These are phyloP conservation scores for Haberlea rhodopensis DNA, from an alignment of 257 asterid genomes.

Conservation along the genomic window DNA sequence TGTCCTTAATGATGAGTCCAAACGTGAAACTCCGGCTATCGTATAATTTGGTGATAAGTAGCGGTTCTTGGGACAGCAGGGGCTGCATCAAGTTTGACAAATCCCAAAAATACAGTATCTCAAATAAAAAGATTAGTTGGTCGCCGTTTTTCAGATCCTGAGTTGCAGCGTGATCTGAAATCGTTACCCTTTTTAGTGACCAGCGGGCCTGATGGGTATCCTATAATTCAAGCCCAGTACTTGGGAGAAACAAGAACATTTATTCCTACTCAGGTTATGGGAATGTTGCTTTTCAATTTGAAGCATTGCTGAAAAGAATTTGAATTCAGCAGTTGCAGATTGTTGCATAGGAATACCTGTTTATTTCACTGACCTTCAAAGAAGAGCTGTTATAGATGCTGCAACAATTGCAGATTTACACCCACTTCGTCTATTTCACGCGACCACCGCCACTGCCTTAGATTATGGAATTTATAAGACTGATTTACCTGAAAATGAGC, in stretches of 20 bases:
- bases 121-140: conserved; percentile 88
- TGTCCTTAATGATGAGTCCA: conserved; percentile 90
- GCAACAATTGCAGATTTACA: conserved; percentile 91
- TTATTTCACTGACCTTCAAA: conserved; percentile 92
- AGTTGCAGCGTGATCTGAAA: conserved; percentile 75
- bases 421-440: conserved; percentile 88
- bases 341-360: conserved; percentile 93
- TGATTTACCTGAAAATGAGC: conserved; percentile 82
- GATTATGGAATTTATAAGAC: conserved; percentile 96
- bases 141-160: conserved; percentile 80
- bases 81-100: conserved; percentile 93
- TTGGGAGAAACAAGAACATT: conserved; percentile 73
- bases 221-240: conserved; percentile 70
- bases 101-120: conserved; percentile 84
- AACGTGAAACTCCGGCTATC: conserved; percentile 82
- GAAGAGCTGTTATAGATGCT: conserved; percentile 90
- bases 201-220: conserved; percentile 94
- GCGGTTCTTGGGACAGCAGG: conserved; percentile 94
- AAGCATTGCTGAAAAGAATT: conserved; percentile 86
- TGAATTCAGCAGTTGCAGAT: conserved; percentile 84
- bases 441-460: conserved; percentile 92
- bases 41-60: conserved; percentile 95
- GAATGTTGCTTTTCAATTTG: conserved; percentile 78
- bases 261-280: conserved; percentile 87
- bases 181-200: conserved; percentile 66